phyloP scores from a whole-genome alignment of 768 basidiomycete genomes.

The Strobilomyces dryophilus region DNA sequence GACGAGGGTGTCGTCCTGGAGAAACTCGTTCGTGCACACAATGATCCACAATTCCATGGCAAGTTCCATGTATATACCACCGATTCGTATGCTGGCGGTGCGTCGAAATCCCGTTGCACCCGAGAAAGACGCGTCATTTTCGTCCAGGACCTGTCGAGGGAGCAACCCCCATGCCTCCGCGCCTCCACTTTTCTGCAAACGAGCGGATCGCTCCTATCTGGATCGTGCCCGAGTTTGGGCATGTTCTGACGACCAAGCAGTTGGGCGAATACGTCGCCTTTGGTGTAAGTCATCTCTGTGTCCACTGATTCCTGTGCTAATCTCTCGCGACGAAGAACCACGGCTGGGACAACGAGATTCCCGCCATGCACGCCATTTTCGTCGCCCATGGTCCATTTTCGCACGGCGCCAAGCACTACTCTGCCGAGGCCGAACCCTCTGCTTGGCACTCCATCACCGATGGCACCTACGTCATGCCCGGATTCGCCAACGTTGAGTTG shows the following conservation, averaged over 20 bases:
- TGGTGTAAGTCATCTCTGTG: conserved; percentile 52
- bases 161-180: conserved; percentile 55
- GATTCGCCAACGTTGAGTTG: conserved; percentile 83
- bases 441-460: conserved; percentile 63
- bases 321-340: conserved; percentile 54
- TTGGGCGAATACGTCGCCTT: conserved; percentile 60
- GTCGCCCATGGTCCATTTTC: conserved; percentile 91
- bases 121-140: not conserved
- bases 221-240: conserved; percentile 77
- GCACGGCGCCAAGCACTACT: conserved; percentile 54
- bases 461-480: conserved; percentile 62
- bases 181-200: conserved; percentile 71
- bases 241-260: conserved; percentile 64
- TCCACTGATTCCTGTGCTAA: not conserved
- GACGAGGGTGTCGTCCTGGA: conserved; percentile 57
- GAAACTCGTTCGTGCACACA: conserved; percentile 49
- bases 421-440: conserved; percentile 7
- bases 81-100: conserved; percentile 21
- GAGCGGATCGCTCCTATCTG: conserved; percentile 87
- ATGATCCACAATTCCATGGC: conserved; percentile 32
- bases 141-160: conserved; percentile 11
- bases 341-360: conserved; percentile 80
- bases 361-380: conserved; percentile 85
- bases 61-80: conserved; percentile 61
- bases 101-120: not conserved